phyloP scores from a whole-genome alignment of 169 alveolate genomes.

The Cyclospora cayetanensis region DNA sequence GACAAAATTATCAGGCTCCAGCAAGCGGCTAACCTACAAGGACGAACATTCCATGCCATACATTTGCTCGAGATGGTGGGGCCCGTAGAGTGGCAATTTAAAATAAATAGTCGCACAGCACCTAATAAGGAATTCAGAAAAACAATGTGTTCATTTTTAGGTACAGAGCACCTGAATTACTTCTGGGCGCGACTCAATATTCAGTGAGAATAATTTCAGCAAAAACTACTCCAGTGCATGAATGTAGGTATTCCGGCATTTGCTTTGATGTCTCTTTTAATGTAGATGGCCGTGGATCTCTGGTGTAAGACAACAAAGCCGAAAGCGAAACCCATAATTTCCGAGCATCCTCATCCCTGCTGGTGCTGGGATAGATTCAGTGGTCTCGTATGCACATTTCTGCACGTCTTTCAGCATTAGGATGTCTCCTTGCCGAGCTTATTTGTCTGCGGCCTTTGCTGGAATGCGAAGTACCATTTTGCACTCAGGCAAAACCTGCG shows the following conservation, averaged over 20 bases:
- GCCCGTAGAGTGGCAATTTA: background rate
- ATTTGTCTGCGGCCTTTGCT: conserved; percentile 23
- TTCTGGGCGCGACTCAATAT: conserved; percentile 30
- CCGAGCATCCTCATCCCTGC: too few relatives aligned
- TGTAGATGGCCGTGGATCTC: conserved; percentile 50
- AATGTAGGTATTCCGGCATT: background rate
- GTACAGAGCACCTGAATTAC: conserved; percentile 67
- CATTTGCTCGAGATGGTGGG: conserved; percentile 54
- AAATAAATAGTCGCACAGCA: too few relatives aligned
- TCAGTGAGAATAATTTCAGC: background rate
- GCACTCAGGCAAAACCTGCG: background rate
- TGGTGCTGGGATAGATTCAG: too few relatives aligned
- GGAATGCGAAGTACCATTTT: conserved; percentile 41
- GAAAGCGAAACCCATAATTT: too few relatives aligned
- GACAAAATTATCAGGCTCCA: conserved; percentile 10
- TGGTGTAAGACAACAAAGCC: conserved; percentile 26
- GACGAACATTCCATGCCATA: conserved; percentile 48
- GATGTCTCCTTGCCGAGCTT: conserved; percentile 57
- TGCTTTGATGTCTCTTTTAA: too few relatives aligned
- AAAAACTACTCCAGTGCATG: background rate
- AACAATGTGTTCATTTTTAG: background rate
- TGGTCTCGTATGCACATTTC: too few relatives aligned
- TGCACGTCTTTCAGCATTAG: conserved; percentile 38
- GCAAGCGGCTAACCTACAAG: conserved; percentile 1
- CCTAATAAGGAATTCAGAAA: background rate